Conservation (phyloP, 2,329 filamentous ascomycete genomes). For the Alternaria triticina region DNA sequence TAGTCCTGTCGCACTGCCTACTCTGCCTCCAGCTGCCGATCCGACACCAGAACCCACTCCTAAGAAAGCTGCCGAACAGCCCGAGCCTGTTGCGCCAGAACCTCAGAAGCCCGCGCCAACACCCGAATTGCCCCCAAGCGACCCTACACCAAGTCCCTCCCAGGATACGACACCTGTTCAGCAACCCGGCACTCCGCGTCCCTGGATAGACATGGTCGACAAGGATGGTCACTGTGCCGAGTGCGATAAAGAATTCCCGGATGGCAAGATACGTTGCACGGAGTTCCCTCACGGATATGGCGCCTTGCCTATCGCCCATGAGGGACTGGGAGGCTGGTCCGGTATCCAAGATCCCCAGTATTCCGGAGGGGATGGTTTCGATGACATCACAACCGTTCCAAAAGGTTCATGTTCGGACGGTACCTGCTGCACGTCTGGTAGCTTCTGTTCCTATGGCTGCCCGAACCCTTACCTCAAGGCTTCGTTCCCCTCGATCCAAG, state of each 20-base stretch:
- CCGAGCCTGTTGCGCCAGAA: not conserved
- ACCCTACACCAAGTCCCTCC: constrained; percentile 7
- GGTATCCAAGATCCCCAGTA: constrained; percentile 70
- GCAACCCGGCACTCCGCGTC: constrained; percentile 23
- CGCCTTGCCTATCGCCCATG: constrained; percentile 72
- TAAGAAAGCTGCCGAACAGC: not conserved
- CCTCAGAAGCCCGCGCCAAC: not conserved
- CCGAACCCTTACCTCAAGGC: constrained; percentile 90
- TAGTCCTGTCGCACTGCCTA: constrained; percentile 20
- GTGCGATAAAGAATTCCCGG: constrained; percentile 73
- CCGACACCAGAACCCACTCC: constrained; percentile 3
- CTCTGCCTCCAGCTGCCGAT: constrained; percentile 18
- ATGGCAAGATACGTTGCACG: constrained; percentile 72
- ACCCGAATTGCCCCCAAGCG: constrained; percentile 7
- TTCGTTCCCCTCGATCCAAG: constrained; percentile 85
- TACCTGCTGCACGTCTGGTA: constrained; percentile 63
- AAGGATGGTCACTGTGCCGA: constrained; percentile 52
- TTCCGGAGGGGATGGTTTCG: constrained; percentile 49
- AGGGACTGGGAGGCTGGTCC: constrained; percentile 75
- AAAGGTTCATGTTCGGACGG: constrained; percentile 64
- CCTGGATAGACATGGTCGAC: constrained; percentile 26
- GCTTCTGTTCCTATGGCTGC: constrained; percentile 93
- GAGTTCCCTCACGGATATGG: constrained; percentile 83
- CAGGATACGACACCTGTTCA: constrained; percentile 33
- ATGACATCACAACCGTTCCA: constrained; percentile 69